Conservation (phyloP, 1,284 basidiomycete genomes). For the Moesziomyces sp. region DNA sequence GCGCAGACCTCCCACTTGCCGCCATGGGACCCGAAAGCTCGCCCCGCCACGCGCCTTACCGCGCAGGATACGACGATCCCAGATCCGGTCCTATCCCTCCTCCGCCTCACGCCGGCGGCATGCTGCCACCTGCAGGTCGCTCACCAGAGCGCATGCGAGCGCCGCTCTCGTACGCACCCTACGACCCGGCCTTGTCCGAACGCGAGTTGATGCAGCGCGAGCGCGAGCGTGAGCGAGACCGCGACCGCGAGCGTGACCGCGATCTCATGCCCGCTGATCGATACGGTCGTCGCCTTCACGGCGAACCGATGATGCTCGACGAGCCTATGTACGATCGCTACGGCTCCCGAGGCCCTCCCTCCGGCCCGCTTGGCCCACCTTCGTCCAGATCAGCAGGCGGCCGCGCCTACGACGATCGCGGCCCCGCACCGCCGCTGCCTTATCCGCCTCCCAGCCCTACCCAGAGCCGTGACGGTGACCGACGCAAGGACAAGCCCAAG, state of each 20-base stretch:
- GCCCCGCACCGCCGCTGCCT: slow-evolving; percentile 35
- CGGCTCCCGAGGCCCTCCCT: slow-evolving; percentile 39
- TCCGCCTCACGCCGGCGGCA: slow-evolving; percentile 18
- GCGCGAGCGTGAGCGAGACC: slow-evolving; percentile 32
- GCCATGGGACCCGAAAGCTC: slow-evolving; percentile 36
- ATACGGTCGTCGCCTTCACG: slow-evolving; percentile 41
- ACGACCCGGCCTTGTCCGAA: slow-evolving; percentile 37
- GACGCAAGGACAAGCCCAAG: slow-evolving; percentile 43
- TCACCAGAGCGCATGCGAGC: slow-evolving; percentile 48
- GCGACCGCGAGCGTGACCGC: slow-evolving; percentile 16
- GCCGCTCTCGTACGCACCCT: slow-evolving; percentile 27
- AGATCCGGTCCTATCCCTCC: slow-evolving; percentile 27
- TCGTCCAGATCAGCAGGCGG: slow-evolving; percentile 29
- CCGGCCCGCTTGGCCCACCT: slow-evolving; percentile 29
- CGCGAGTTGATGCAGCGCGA: slow-evolving; percentile 39
- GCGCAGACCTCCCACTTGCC: slow-evolving; percentile 29
- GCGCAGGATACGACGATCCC: slow-evolving; percentile 39
- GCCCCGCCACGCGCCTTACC: slow-evolving; percentile 33
- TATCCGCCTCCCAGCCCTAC: slow-evolving; percentile 46
- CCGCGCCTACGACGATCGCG: slow-evolving; percentile 35
- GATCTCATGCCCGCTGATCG: slow-evolving; percentile 45
- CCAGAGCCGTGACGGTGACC: slow-evolving; percentile 38
- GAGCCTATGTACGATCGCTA: slow-evolving; percentile 43
- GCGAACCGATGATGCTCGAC: slow-evolving; percentile 39
- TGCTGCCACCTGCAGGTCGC: slow-evolving; percentile 37